Percentiles rank a stretch among this genome's conserved stretches.
Conservation (phyloP, 208 protist species). For the Herpetomonas muscarum region DNA sequence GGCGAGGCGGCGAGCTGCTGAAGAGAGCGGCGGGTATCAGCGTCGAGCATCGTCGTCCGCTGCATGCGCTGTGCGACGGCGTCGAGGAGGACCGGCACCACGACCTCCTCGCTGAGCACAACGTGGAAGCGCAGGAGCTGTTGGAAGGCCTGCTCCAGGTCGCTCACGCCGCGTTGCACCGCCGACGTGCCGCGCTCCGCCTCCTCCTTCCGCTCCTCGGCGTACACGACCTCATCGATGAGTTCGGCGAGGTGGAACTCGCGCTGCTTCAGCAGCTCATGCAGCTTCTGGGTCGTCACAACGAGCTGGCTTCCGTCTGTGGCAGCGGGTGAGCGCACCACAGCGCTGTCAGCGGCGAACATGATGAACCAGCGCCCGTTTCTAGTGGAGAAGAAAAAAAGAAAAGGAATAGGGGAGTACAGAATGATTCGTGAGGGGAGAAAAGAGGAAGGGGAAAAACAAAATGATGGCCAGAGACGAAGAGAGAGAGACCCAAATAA, state of each 20-base stretch:
- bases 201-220: slow-evolving; percentile 39
- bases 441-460: neutral
- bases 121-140: slow-evolving; percentile 49
- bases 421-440: neutral
- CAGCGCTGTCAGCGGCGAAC: neutral
- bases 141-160: slow-evolving; percentile 36
- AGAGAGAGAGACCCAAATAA: slow-evolving; percentile 1
- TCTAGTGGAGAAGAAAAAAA: neutral
- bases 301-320: neutral
- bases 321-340: neutral
- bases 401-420: neutral
- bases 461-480: neutral
- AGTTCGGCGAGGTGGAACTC: slow-evolving; percentile 75
- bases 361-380: neutral
- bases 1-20: slow-evolving; percentile 19
- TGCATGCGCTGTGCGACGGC: neutral
- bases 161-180: slow-evolving; percentile 20
- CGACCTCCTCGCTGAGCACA: slow-evolving; percentile 40
- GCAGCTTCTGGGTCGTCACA: slow-evolving; percentile 23
- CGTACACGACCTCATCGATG: slow-evolving; percentile 72
- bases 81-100: slow-evolving; percentile 38
- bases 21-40: slow-evolving; percentile 13
- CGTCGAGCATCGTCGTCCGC: slow-evolving; percentile 3
- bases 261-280: slow-evolving; percentile 41
- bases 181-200: slow-evolving; percentile 15